These are phyloP conservation scores for Bipolaris sorokiniana DNA, from an alignment of 2,329 filamentous ascomycete species.

Conservation along the genomic window DNA sequence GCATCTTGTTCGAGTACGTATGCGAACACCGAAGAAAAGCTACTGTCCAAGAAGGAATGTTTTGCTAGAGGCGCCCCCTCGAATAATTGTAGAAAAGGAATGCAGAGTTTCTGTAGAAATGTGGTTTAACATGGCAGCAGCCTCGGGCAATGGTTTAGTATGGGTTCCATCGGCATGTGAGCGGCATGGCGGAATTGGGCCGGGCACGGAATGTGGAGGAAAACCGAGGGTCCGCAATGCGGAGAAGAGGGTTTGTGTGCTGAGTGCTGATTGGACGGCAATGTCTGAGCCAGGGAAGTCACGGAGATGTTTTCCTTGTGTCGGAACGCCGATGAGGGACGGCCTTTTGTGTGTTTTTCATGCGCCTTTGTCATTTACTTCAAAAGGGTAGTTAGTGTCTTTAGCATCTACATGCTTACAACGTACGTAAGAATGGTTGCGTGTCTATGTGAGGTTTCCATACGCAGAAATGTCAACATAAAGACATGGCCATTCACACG, in stretches of 20 bases:
- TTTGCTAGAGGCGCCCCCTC: background rate
- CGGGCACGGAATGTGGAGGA: constrained; percentile 24
- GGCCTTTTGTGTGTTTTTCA: background rate
- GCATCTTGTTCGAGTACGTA: constrained; percentile 28
- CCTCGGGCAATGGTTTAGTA: constrained; percentile 19
- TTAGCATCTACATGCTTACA: no score
- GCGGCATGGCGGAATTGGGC: constrained; percentile 16
- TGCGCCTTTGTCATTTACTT: no score
- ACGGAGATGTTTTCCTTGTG: constrained; percentile 19
- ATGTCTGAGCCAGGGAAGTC: constrained; percentile 16
- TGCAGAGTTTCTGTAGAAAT: background rate
- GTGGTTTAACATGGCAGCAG: constrained; percentile 1
- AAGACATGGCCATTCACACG: no score
- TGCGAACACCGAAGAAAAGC: background rate
- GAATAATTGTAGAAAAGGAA: background rate
- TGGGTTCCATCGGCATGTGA: constrained; percentile 23
- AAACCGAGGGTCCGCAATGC: constrained; percentile 12
- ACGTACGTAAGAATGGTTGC: no score
- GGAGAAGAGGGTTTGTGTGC: constrained; percentile 17
- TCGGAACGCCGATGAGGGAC: background rate
- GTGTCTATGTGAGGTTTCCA: no score
- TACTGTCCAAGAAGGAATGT: background rate
- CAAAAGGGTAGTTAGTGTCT: no score
- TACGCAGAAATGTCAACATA: no score
- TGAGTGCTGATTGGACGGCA: constrained; percentile 18